Base-by-base conservation (phyloP, 257 asterid genomes). In the Salvia hispanica region DNA sequence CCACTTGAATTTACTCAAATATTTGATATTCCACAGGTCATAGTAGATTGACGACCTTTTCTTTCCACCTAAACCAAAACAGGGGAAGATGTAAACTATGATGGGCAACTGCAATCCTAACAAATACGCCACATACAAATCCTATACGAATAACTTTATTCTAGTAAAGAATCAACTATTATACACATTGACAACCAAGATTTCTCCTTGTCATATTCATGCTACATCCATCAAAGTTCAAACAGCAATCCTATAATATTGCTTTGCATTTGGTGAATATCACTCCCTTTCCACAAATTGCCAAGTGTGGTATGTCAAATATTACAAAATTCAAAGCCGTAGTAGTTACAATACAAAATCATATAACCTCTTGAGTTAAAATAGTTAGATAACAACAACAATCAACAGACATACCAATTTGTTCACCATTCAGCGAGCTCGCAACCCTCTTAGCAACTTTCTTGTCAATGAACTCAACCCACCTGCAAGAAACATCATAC, bases 1-100 rank as follows among this genome's bases (percentile, higher is more conserved):
- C 97, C 99, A 94, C 86, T 88, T 94, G 82, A 94, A 87, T 81
- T 94, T 94, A 72, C 97, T 88, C 81, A 91, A 78, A 79, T 94
- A 94, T 74, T 94, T 94, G 83, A 94, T 84, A 78, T 94, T 94
- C 97, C 99, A 94, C 42, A 88, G 68, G 71, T 94, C 99, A 39
- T 91, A 94, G 70, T 88, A 85, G 79, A 93, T 91, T 48, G 86
- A 12, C 58, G 97, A 91, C 79, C 91, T 83, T 80, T 91, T 94
- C 84, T 62, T 84, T 72, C 97, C 99, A 79, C 99, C 99, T 94
- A 75, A 48, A 66, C 64, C 74, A 62, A 33, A 71, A 46, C 44
- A 73, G 12, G 12, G 56, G n/a, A 14, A 54, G 46, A 43, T 10
- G 73, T 36, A 40, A 75, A 69, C 66, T 9, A 66, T 28, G 31